Base-by-base conservation (phyloP, 257 asterid species). In the Solanum sejunctum region DNA sequence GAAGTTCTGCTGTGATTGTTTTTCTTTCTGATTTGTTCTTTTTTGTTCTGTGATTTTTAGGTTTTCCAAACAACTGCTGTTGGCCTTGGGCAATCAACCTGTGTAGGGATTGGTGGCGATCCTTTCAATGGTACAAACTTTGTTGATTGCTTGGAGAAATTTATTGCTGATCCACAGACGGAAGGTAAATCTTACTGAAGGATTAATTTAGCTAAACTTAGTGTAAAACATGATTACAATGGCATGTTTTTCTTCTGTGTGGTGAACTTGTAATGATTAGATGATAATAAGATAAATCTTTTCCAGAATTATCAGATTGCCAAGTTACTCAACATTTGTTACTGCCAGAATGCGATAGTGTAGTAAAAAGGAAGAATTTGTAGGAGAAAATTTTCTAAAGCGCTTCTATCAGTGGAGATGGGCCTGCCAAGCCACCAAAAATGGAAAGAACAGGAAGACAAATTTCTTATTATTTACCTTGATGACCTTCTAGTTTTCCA, bases 1-100 rank as follows among this genome's bases (percentile, higher is more conserved):
- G 32, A 80, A 54, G 17, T 57, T 20, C 3, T 60, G 47, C 32
- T 20, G 32, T 61, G 69, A 55, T 0, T 80, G 3, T 55, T 79
- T 55, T 81, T 56, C 12, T n/a, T 39, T 39, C 54, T 60, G 54
- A 81, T 58, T 13, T 39, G 4, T 41, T 66, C 28, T 85, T 60
- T 88, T 21, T 51, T 41, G 26, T 84, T 73, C 16, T 73, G 28
- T 58, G 28, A 85, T 84, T 79, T 28, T 41, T 86, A 96, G 99
- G 99, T 96, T 82, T 96, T 92, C 94, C 99, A 96, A 94, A 94
- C 99, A 88, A 94, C 96, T 84, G 98, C 97, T 18, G 99, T 96
- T 83, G 98, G 99, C 86, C 98, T 96, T 80, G 99, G 99, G 55
- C 99, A 96, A 88, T 94, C 99, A 66, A 94, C 99, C 26, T 94